A percentile compares a stretch with the other conserved stretches of the same genome.
Conservation (phyloP, 768 basidiomycete genomes). For the Arthromyces matolae region DNA sequence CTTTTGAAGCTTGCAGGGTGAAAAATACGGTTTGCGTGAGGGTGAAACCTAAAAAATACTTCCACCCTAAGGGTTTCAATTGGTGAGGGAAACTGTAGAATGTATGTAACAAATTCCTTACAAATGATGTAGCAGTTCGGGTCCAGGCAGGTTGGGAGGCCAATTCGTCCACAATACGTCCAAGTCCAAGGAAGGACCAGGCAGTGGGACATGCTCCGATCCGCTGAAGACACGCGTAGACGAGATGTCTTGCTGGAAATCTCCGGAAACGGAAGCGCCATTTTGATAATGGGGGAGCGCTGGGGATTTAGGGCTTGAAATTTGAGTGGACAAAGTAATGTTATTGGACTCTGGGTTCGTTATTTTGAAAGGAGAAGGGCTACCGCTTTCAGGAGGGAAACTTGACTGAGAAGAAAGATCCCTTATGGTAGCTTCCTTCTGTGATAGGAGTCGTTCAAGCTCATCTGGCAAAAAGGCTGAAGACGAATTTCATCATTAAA, state of each 20-base stretch:
- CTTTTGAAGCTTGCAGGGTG: slow-evolving; percentile 64
- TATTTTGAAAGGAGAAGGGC: not conserved
- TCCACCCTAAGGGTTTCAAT: slow-evolving; percentile 43
- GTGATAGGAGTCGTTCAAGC: slow-evolving; percentile 60
- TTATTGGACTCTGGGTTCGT: slow-evolving; percentile 7
- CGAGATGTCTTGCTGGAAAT: slow-evolving; percentile 20
- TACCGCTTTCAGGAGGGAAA: not conserved
- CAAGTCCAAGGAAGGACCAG: slow-evolving; percentile 24
- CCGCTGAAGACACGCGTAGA: slow-evolving; percentile 10
- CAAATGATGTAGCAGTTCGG: slow-evolving; percentile 63
- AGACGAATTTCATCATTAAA: slow-evolving; percentile 1
- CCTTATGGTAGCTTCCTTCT: slow-evolving; percentile 40
- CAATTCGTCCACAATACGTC: slow-evolving; percentile 54
- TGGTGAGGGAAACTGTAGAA: not conserved
- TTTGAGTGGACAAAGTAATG: slow-evolving; percentile 5
- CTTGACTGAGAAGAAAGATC: slow-evolving; percentile 9
- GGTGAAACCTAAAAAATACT: slow-evolving; percentile 76
- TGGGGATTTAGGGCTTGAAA: slow-evolving; percentile 8
- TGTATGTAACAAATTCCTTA: slow-evolving; percentile 30
- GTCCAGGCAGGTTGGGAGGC: slow-evolving; percentile 61
- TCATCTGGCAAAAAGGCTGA: slow-evolving; percentile 43
- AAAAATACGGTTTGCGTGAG: slow-evolving; percentile 67
- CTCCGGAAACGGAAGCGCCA: slow-evolving; percentile 1
- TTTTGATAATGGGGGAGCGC: slow-evolving; percentile 11
- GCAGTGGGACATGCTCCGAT: slow-evolving; percentile 12